These are phyloP conservation scores for Crotalaria pallida DNA, from an alignment of 306 rosid genomes.

Conservation along the genomic window DNA sequence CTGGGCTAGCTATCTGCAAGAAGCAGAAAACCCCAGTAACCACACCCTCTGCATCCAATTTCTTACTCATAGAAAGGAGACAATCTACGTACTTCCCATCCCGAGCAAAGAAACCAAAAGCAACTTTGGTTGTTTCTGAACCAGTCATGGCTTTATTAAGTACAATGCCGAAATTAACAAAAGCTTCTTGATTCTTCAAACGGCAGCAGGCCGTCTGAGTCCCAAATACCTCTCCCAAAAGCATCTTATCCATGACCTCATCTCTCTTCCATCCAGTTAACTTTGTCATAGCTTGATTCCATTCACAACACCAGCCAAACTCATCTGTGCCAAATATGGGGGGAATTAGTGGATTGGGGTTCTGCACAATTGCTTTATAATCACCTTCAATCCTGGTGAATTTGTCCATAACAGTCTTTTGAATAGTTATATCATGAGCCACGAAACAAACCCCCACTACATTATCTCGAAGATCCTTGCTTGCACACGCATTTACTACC, in stretches of 20 bases:
- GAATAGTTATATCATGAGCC: conserved; percentile 93
- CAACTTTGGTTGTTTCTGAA: conserved; percentile 60
- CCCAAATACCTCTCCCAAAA: conserved; percentile 90
- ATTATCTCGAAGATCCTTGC: conserved; percentile 68
- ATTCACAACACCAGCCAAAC: conserved; percentile 98
- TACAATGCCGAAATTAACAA: conserved; percentile 71
- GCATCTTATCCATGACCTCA: conserved; percentile 86
- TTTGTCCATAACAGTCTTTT: conserved; percentile 92
- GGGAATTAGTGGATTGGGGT: conserved; percentile 83
- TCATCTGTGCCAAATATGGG: conserved; percentile 93
- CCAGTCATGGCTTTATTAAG: conserved; percentile 81
- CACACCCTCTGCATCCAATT: conserved; percentile 60
- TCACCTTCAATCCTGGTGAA: conserved; percentile 95
- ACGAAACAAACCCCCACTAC: conserved; percentile 96
- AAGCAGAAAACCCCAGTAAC: conserved; percentile 90
- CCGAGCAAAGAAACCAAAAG: conserved; percentile 62
- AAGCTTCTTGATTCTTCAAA: conserved; percentile 83
- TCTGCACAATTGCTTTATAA: conserved; percentile 93
- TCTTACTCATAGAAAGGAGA: conserved; percentile 77
- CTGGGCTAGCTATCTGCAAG: conserved; percentile 90
- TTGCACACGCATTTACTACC: conserved; percentile 93
- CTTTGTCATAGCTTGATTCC: conserved; percentile 90
- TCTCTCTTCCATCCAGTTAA: conserved; percentile 89
- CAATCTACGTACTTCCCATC: conserved; percentile 73
- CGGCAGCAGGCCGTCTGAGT: conserved; percentile 62